A percentile compares a stretch with the other conserved stretches of the same genome.
Evolutionary conservation across 306 rosid genomes (phyloP).

Genomic region (Lupinus albus): DNA sequence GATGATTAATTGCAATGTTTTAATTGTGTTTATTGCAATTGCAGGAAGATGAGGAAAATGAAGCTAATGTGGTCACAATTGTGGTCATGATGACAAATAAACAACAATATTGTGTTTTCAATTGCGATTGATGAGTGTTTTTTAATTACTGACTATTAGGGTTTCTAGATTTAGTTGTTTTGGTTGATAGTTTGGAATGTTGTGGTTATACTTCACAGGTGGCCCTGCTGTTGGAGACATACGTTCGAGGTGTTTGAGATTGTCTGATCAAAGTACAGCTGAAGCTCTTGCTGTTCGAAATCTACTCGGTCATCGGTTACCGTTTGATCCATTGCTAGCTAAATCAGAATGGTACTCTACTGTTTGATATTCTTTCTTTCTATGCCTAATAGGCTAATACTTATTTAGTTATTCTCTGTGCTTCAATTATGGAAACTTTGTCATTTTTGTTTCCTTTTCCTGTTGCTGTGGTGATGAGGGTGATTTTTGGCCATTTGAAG

Average conservation of each 20-base stretch:
- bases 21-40: no score
- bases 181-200: background rate
- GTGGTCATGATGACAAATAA: no score
- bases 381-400: constrained; percentile 11
- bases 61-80: no score
- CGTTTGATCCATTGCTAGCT: constrained; percentile 61
- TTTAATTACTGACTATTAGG: background rate
- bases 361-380: constrained; percentile 9
- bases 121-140: no score
- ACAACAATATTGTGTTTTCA: no score
- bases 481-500: background rate
- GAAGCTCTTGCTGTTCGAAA: constrained; percentile 91
- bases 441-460: background rate
- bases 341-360: constrained; percentile 73
- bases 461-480: background rate
- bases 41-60: no score
- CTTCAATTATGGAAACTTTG: background rate
- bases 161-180: constrained; percentile 19
- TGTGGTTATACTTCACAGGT: constrained; percentile 45
- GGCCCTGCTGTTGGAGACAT: constrained; percentile 99
- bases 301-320: constrained; percentile 84
- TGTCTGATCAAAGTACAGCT: constrained; percentile 79
- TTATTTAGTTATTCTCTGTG: background rate
- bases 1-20: no score
- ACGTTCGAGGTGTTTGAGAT: constrained; percentile 89